phyloP scores from a whole-genome alignment of 768 basidiomycete genomes.

The Mrakia blollopis region DNA sequence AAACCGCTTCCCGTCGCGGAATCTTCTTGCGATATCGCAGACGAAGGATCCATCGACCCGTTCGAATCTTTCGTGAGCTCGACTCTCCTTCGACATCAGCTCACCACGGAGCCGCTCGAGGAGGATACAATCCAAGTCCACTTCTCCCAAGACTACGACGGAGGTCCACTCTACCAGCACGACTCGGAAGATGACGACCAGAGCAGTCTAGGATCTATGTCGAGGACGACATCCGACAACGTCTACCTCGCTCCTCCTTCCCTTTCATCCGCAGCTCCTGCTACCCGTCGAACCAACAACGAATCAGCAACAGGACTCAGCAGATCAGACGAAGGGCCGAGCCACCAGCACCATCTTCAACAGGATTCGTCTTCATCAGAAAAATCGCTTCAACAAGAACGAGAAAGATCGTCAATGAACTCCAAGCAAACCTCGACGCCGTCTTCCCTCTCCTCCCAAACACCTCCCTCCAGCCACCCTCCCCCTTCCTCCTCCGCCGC shows the following conservation, averaged over 20 bases:
- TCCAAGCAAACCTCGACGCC: not conserved
- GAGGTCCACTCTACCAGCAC: not conserved
- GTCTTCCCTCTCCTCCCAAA: not conserved
- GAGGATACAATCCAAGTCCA: constrained; percentile 8
- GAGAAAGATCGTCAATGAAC: not conserved
- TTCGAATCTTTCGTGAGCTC: not conserved
- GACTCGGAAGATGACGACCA: constrained; percentile 18
- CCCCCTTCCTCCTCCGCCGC: not conserved
- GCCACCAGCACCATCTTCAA: not conserved
- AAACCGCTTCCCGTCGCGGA: not conserved
- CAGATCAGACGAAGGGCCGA: not conserved
- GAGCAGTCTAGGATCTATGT: not conserved
- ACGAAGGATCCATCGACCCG: not conserved
- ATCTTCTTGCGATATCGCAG: not conserved
- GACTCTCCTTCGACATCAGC: not conserved
- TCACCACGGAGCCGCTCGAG: not conserved
- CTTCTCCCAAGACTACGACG: constrained; percentile 3
- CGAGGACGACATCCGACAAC: not conserved
- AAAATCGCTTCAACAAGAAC: not conserved
- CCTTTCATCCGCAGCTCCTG: not conserved
- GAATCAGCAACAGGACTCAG: too few relatives aligned
- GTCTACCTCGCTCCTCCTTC: not conserved
- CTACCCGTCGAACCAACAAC: not conserved
- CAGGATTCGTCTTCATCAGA: not conserved
- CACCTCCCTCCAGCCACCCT: not conserved